A percentile compares a stretch with the other conserved stretches of the same genome.
These are phyloP conservation scores for Leccinum pachyderme DNA, from an alignment of 1,284 basidiomycete species.

Conservation along the genomic window DNA sequence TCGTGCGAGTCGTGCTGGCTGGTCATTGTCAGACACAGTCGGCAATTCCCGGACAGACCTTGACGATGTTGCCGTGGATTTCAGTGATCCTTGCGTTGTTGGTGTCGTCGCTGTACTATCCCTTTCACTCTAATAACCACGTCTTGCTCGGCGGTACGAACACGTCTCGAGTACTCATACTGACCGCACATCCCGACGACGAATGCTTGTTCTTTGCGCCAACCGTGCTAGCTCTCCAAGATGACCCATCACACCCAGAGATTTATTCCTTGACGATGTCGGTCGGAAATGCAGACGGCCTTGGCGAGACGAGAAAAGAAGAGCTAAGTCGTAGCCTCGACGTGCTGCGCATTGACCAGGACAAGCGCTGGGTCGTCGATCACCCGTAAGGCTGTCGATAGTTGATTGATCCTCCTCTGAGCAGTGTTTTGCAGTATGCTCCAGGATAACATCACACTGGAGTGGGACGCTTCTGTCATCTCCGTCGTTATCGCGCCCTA, in stretches of 20 bases:
- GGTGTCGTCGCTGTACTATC: slow-evolving; percentile 27
- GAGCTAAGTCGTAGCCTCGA: slow-evolving; percentile 74
- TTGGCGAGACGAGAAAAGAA: slow-evolving; percentile 59
- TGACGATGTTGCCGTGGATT: slow-evolving; percentile 23
- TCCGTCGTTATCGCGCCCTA: slow-evolving; percentile 60
- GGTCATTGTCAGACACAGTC: slow-evolving; percentile 23
- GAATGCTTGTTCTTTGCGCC: slow-evolving; percentile 93
- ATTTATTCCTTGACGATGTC: slow-evolving; percentile 63
- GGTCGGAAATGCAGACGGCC: slow-evolving; percentile 76
- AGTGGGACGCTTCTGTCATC: slow-evolving; percentile 68
- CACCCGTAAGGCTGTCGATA: slow-evolving; percentile 51
- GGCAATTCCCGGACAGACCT: slow-evolving; percentile 17
- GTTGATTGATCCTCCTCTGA: slow-evolving; percentile 11
- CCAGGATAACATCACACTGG: slow-evolving; percentile 71
- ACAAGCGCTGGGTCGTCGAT: slow-evolving; percentile 64
- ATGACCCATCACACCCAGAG: slow-evolving; percentile 22
- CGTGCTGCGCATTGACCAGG: slow-evolving; percentile 62
- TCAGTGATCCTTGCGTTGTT: slow-evolving; percentile 18
- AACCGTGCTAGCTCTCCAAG: slow-evolving; percentile 57
- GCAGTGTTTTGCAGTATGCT: slow-evolving; percentile 49
- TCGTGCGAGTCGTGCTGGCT: slow-evolving; percentile 15
- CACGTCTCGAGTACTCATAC: slow-evolving; percentile 49
- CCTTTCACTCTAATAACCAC: slow-evolving; percentile 24
- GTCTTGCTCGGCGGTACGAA: slow-evolving; percentile 13
- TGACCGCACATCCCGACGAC: slow-evolving; percentile 91